A percentile compares a stretch with the other conserved stretches of the same genome.
Evolutionary conservation across 495 filamentous ascomycete genomes (phyloP).

Genomic region (Platismatia glauca): DNA sequence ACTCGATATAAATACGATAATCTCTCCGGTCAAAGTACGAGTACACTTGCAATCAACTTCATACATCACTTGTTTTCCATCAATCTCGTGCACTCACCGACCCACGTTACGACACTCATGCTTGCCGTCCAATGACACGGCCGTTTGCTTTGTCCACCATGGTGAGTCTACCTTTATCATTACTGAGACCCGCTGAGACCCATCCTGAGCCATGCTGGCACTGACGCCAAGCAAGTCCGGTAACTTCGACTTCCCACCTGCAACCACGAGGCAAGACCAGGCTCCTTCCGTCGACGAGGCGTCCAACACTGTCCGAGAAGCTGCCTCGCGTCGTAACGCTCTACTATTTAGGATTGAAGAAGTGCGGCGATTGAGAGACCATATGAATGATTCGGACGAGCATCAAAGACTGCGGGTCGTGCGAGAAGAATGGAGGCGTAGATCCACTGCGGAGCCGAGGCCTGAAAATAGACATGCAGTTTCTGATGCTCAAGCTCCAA

Average conservation of each 20-base stretch:
- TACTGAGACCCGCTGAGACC: neutral
- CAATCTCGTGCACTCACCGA: too few species aligned
- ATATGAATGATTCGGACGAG: constrained; percentile 10
- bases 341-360: constrained; percentile 9
- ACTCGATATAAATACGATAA: too few species aligned
- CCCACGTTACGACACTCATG: constrained; percentile 2
- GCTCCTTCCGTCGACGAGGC: constrained; percentile 6
- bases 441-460: constrained; percentile 2
- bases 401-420: constrained; percentile 13
- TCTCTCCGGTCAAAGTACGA: too few species aligned
- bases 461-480: neutral
- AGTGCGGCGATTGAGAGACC: constrained; percentile 6
- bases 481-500: constrained; percentile 15
- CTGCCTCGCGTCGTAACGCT: constrained; percentile 8
- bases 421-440: constrained; percentile 12
- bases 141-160: constrained; percentile 21
- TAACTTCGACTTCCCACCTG: constrained; percentile 43
- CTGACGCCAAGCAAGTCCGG: constrained; percentile 41
- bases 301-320: constrained; percentile 7
- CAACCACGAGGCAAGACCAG: constrained; percentile 4
- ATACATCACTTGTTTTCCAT: too few species aligned
- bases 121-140: constrained; percentile 13
- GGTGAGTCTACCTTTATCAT: constrained; percentile 12
- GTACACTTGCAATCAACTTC: too few species aligned
- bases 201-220: too few species aligned